Percentiles rank a stretch among this genome's conserved stretches.
Conservation (phyloP, 1,139 yeast species). For the Taphrina confusa region DNA sequence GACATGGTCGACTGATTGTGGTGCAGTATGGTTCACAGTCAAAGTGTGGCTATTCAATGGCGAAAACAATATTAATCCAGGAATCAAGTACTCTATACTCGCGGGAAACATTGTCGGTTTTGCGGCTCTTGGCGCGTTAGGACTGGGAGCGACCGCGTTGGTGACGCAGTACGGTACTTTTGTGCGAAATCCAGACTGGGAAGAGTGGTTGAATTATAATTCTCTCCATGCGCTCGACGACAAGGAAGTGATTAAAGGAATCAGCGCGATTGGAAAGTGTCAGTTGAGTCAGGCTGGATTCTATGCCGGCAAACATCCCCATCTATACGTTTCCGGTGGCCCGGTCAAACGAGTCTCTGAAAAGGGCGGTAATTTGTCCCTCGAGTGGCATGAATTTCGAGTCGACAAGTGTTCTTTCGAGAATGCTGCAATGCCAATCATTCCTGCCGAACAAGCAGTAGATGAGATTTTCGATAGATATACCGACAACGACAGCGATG, state of each 20-base stretch:
- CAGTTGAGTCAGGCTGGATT: conserved; percentile 4
- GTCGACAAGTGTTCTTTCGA: conserved; percentile 16
- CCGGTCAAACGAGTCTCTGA: background rate
- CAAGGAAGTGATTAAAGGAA: background rate
- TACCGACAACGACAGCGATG: background rate
- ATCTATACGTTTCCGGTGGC: conserved; percentile 8
- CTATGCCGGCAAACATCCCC: conserved; percentile 15
- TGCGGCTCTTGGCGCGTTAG: conserved; percentile 8
- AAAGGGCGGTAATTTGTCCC: background rate
- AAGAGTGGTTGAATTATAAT: conserved; percentile 8
- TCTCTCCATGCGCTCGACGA: background rate
- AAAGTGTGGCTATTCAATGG: conserved; percentile 21
- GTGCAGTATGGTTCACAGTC: conserved; percentile 6
- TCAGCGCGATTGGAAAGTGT: conserved; percentile 1
- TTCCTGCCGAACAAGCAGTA: background rate
- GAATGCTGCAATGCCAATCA: background rate
- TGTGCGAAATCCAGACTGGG: conserved; percentile 21
- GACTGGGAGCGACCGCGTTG: conserved; percentile 7
- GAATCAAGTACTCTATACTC: conserved; percentile 8
- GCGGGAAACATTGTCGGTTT: conserved; percentile 19
- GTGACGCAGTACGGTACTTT: conserved; percentile 6
- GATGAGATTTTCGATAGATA: background rate
- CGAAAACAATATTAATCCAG: conserved; percentile 15
- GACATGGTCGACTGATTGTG: conserved; percentile 21
- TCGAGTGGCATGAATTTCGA: conserved; percentile 19